These are phyloP conservation scores for Auricularia auricula-judae DNA, from an alignment of 768 basidiomycete genomes.

Conservation along the genomic window DNA sequence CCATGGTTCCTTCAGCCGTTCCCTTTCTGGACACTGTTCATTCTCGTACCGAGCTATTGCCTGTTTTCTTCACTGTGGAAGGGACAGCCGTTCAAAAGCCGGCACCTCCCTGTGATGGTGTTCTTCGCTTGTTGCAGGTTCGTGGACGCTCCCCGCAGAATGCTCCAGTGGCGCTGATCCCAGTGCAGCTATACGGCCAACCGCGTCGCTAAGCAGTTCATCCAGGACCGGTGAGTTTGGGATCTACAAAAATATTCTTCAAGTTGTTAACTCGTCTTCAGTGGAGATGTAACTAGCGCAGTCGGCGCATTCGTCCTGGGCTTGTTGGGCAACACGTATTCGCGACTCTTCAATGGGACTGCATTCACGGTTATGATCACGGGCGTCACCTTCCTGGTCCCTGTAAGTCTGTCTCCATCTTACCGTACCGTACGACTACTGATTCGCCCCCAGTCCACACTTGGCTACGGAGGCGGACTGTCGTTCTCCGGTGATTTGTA, in stretches of 20 bases:
- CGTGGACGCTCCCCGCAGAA: conserved; percentile 10
- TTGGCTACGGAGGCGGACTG: conserved; percentile 32
- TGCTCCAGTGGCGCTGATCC: not conserved
- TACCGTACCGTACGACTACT: not conserved
- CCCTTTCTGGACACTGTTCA: conserved; percentile 64
- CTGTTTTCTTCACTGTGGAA: conserved; percentile 63
- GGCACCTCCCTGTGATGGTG: conserved; percentile 73
- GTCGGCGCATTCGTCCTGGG: conserved; percentile 80
- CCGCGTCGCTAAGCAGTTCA: conserved; percentile 73
- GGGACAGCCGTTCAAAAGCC: conserved; percentile 61
- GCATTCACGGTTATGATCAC: conserved; percentile 89
- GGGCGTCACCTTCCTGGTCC: conserved; percentile 77
- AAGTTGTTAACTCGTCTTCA: not conserved
- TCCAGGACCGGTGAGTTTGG: conserved; percentile 52
- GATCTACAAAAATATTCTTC: not conserved
- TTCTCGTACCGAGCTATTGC: conserved; percentile 70
- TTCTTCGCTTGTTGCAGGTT: conserved; percentile 72
- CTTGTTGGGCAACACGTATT: conserved; percentile 69
- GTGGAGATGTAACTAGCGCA: conserved; percentile 67
- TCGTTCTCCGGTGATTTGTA: conserved; percentile 81
- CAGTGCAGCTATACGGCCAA: conserved; percentile 37
- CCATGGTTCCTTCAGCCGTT: conserved; percentile 77
- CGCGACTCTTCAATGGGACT: conserved; percentile 71
- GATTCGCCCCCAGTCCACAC: not conserved
- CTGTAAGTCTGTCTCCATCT: conserved; percentile 37